Conservation (phyloP, 495 filamentous ascomycete genomes). For the Penicillium roqueforti region DNA sequence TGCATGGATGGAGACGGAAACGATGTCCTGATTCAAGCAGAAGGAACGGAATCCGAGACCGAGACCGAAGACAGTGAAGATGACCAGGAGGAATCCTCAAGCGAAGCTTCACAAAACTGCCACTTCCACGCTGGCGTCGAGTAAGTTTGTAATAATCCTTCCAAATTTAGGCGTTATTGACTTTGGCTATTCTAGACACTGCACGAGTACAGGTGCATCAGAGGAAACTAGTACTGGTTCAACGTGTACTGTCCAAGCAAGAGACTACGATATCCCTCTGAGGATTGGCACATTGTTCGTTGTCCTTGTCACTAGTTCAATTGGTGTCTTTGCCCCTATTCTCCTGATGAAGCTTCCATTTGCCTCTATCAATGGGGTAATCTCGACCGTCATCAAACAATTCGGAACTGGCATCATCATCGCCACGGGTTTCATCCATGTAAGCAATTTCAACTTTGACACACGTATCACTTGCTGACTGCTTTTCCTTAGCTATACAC, state of each 20-base stretch:
- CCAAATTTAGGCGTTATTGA: neutral
- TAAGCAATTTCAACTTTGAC: slow-evolving; percentile 21
- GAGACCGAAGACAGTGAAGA: neutral
- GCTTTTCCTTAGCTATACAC: slow-evolving; percentile 50
- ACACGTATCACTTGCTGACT: slow-evolving; percentile 4
- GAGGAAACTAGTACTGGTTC: slow-evolving; percentile 20
- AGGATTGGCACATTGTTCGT: slow-evolving; percentile 60
- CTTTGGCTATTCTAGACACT: slow-evolving; percentile 37
- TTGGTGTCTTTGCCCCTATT: slow-evolving; percentile 45
- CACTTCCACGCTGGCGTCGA: slow-evolving; percentile 67
- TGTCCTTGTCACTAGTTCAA: slow-evolving; percentile 47
- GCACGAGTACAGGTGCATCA: slow-evolving; percentile 37
- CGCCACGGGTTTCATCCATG: slow-evolving; percentile 67
- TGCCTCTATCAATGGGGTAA: slow-evolving; percentile 39
- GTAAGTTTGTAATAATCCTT: slow-evolving; percentile 30
- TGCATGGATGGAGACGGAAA: slow-evolving; percentile 48
- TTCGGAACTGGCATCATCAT: slow-evolving; percentile 74
- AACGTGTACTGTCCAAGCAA: slow-evolving; percentile 41
- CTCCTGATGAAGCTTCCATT: slow-evolving; percentile 32
- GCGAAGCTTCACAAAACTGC: slow-evolving; percentile 34
- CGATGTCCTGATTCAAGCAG: slow-evolving; percentile 38
- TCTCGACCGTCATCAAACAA: slow-evolving; percentile 52
- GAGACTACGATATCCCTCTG: slow-evolving; percentile 56
- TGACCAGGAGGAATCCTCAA: slow-evolving; percentile 14
- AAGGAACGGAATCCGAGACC: slow-evolving; percentile 15